These are phyloP conservation scores for Kokia cookei DNA, from an alignment of 441 rosid genomes.

Conservation along the genomic window DNA sequence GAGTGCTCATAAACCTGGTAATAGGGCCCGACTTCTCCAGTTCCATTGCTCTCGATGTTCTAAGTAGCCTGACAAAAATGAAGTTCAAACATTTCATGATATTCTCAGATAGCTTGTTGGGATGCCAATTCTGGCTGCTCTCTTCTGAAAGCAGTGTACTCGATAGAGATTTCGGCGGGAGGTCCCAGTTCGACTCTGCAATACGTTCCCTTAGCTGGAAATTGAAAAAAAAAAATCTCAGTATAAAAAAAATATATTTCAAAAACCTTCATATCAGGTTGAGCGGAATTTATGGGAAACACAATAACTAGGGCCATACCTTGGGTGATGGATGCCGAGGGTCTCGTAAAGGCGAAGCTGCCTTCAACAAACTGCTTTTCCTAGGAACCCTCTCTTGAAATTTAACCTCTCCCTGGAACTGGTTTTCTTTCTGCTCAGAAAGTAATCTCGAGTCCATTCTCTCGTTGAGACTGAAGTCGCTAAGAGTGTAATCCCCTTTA, in stretches of 20 bases:
- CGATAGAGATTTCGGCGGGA: slow-evolving; percentile 55
- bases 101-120: slow-evolving; percentile 82
- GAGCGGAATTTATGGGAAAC: neutral
- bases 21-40: slow-evolving; percentile 66
- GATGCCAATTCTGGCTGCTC: slow-evolving; percentile 56
- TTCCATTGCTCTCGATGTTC: slow-evolving; percentile 82
- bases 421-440: slow-evolving; percentile 43
- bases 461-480: slow-evolving; percentile 45
- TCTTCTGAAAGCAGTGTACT: slow-evolving; percentile 54
- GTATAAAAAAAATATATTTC: neutral
- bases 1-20: slow-evolving; percentile 52
- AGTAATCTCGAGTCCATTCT: slow-evolving; percentile 24
- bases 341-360: slow-evolving; percentile 69
- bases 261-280: neutral
- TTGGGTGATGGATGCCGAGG: slow-evolving; percentile 57
- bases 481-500: slow-evolving; percentile 53
- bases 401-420: slow-evolving; percentile 34
- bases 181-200: slow-evolving; percentile 30
- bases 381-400: slow-evolving; percentile 32
- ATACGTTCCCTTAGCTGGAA: slow-evolving; percentile 55
- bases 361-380: slow-evolving; percentile 36
- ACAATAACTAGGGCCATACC: slow-evolving; percentile 23
- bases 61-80: slow-evolving; percentile 68
- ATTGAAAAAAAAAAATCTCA: neutral
- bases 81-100: slow-evolving; percentile 81